Base-by-base conservation (phyloP, 1,139 yeast species). In the Protomyces pachydermus region DNA sequence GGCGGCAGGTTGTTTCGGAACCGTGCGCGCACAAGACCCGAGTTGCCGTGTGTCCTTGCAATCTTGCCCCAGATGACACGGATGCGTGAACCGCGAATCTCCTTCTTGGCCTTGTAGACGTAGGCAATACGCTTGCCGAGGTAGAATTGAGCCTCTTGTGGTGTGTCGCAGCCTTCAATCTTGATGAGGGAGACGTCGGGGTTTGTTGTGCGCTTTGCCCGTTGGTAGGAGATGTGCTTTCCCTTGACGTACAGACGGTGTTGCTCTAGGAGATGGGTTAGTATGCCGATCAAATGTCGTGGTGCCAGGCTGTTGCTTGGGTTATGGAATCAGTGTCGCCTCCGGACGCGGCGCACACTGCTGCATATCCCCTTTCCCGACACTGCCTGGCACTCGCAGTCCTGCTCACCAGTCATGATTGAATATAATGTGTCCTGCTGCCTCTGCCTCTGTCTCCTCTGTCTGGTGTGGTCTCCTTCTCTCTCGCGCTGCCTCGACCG, bases 1-100 rank as follows among this genome's bases (percentile, higher is more conserved):
- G 98, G 91, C 81, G 98, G 98, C 79, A 93, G 88, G 91, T 93
- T 93, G 83, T 89, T 87, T 84, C 89, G 91, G 95, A 93, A 93
- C 84, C 86, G 89, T 78, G 98, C 98, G 84, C 98, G 93, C 75
- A 93, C 97, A 74, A 89, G 83, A 83, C 98, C 98, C 77, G 88
- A 84, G 93, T 87, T 89, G 81, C 98, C 98, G 88, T 93, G 98
- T 75, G 97, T 83, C 87, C 98, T 91, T 83, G 95, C 84, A 23
- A 61, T 85, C 82, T 88, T 88, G 81, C 98, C 98, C 98, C 98
- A 93, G 84, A 93, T 91, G 78, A 95, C 97, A 86, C 98, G 91
- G 84, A 93, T 88, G 86, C 93, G 93, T 77, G 98, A 84, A 79
- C 98, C 98, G 86, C 96, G 89, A 77, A 91, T 82, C 84, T 91